These are phyloP conservation scores for Elsinoe perseae DNA, from an alignment of 2,329 filamentous ascomycete species.

Conservation along the genomic window DNA sequence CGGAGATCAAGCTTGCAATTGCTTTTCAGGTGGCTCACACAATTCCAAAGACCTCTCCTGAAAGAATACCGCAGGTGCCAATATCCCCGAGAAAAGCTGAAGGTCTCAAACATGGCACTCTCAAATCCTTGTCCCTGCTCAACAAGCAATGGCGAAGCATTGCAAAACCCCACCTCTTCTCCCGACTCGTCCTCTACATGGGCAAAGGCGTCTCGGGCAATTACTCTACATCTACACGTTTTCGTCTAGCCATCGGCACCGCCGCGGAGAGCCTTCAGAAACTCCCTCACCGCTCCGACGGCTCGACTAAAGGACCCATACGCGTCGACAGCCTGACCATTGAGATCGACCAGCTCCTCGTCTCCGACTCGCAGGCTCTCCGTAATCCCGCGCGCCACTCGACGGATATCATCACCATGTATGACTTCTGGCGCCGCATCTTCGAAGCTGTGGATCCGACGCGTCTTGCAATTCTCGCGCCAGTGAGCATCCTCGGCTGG, in stretches of 20 bases:
- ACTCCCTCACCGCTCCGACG: neutral
- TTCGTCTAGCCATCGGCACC: neutral
- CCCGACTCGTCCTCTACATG: neutral
- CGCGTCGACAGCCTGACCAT: neutral
- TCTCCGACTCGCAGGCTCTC: neutral
- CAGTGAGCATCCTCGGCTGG: neutral
- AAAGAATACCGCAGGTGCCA: neutral
- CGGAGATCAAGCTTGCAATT: constrained; percentile 10
- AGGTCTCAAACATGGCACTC: neutral
- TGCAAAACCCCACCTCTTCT: constrained; percentile 1
- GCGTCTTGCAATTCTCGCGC: constrained; percentile 1
- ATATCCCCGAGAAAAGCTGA: neutral
- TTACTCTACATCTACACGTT: constrained; percentile 1
- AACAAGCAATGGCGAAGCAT: constrained; percentile 2
- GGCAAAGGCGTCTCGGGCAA: neutral
- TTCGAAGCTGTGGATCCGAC: constrained; percentile 10
- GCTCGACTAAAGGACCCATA: neutral
- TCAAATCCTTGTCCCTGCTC: neutral
- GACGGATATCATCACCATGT: constrained; percentile 14
- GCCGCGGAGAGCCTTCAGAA: neutral
- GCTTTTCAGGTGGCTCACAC: neutral
- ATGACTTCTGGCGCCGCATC: constrained; percentile 10
- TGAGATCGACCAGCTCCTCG: neutral
- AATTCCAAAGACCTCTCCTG: neutral
- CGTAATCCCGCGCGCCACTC: constrained; percentile 9